Base-by-base conservation (phyloP, 1,284 basidiomycete species). In the Garcileccinum viscosum region DNA sequence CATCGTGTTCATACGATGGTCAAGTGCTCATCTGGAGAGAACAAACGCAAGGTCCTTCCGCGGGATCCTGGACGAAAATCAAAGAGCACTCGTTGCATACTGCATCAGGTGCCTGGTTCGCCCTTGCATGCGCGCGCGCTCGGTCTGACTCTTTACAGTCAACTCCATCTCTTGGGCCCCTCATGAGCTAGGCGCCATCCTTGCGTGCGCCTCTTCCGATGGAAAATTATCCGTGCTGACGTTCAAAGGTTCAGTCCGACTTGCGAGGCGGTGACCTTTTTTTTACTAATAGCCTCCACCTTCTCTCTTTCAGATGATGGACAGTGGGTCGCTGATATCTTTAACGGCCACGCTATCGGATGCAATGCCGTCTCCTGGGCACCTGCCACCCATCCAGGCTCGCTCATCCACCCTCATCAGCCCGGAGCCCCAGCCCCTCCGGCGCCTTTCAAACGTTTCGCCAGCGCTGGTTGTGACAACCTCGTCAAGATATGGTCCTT, bases 1-100 rank as follows among this genome's bases (percentile, higher is more conserved):
- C 97, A 24, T 97, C 95, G 42, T 98, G 95, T 80, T 98, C 97
- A 6, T 99, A 99, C 81, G 97, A 99, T 76, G 97, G 97, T 65
- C 96, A 98, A 77, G 97, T 99, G 59, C 90, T 99, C 81, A 97
- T 99, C 74, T 99, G 98, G 97, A 98, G 98, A 80, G 96, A 99
- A 77, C 92, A 91, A 74, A 86, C 83, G 1, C 88, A 88, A 71
- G 87, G 87, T 22, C 81, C 86, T 37, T 80, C 84, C 22, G 81
- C 86, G 12, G 87, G 87, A 47, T 88, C 88, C 6, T 99, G 97
- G 97, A 88, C 93, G 67, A 96, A 95, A 82, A 95, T 99, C 78
- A 98, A 98, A 83, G 98, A 99, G 83, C 97, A 99, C 80, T 93
- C 93, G 5, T 83, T 98, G 64, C 97, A 99, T 81, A 94, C 92